A percentile compares a stretch with the other conserved stretches of the same genome.
Conservation (phyloP, 805 yeast genomes). For the Zygotorulaspora sp. region DNA sequence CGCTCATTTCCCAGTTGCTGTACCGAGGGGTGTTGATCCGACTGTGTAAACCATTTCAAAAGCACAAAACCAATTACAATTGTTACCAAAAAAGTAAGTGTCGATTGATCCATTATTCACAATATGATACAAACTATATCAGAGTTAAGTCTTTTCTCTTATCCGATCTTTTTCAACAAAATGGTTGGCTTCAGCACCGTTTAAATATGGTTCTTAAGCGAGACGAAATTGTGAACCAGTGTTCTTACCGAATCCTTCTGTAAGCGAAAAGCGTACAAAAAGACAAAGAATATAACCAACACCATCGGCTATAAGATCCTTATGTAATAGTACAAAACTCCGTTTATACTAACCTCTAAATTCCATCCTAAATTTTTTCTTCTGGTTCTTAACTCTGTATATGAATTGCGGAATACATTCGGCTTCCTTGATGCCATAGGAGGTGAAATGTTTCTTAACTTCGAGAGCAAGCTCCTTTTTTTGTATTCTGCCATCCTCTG, state of each 20-base stretch:
- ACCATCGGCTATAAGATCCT: too few species aligned
- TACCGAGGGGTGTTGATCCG: conserved; percentile 46
- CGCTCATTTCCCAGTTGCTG: conserved; percentile 12
- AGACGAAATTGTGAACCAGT: not conserved
- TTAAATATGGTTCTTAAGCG: not conserved
- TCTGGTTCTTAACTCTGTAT: conserved; percentile 75
- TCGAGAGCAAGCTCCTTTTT: conserved; percentile 57
- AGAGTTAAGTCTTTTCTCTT: not conserved
- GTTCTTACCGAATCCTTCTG: not conserved
- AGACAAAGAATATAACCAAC: not conserved
- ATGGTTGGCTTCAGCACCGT: not conserved
- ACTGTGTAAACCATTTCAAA: conserved; percentile 60
- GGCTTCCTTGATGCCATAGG: conserved; percentile 62
- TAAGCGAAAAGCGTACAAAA: not conserved
- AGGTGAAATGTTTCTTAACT: conserved; percentile 64
- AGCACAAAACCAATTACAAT: conserved; percentile 53
- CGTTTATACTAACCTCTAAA: conserved; percentile 22
- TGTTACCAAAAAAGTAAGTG: conserved; percentile 46
- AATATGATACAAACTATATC: not conserved
- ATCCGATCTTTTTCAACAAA: not conserved
- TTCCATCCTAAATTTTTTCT: conserved; percentile 41
- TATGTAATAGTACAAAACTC: not conserved
- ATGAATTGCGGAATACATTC: conserved; percentile 86
- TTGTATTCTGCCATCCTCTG: conserved; percentile 41
- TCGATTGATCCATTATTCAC: conserved; percentile 49